Evolutionary conservation across 179 eudicot species (phyloP), one percentile per base, ranked within the genome.

Genomic region (Spinacia oleracea): DNA sequence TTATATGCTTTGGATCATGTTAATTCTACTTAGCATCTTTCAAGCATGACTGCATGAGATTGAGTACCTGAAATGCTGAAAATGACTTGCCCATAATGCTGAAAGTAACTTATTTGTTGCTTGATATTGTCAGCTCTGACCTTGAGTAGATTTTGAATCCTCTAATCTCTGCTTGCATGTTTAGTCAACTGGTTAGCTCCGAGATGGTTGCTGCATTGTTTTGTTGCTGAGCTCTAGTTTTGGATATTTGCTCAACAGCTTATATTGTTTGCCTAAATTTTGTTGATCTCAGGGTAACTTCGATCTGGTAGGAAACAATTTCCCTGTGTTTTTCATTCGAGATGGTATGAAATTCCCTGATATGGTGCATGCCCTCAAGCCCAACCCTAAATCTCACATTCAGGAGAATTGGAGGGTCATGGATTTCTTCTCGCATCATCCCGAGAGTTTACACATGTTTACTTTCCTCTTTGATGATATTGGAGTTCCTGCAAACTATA

Each of bases 301-400:
- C 56, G 89, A 87, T 71, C 40, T 87, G 81, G 89, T 87, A 51
- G 89, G 89, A 56, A 87, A 87, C 85, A 87, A 87, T 34, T 87
- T 87, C 81, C 89, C 89, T 1, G 87, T 84, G 73, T 87, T 87
- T 74, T 87, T 87, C 81, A 81, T 84, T 70, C 89, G 89, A 72
- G 89, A 87, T 55, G 89, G 86, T 51, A 84, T 87, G 84, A 82
- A 87, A 35, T 87, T 87, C 77, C 89, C 89, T 51, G 89, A 87
- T 64, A 80, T 84, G 85, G 86, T 84, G 58, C 89, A 84, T 51
- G 78, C 89, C 14, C 78, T 87, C 38, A 87, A 87, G 76, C 89
- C 89, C 75, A 87, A 87, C 83, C 89, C 89, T 27, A 87, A 87
- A 53, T 58, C 89, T 43, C 89, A 87, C 89, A 87, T 87, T 70